phyloP scores from a whole-genome alignment of 352 stramenopile genomes.

The Phytopythium helicoides region DNA sequence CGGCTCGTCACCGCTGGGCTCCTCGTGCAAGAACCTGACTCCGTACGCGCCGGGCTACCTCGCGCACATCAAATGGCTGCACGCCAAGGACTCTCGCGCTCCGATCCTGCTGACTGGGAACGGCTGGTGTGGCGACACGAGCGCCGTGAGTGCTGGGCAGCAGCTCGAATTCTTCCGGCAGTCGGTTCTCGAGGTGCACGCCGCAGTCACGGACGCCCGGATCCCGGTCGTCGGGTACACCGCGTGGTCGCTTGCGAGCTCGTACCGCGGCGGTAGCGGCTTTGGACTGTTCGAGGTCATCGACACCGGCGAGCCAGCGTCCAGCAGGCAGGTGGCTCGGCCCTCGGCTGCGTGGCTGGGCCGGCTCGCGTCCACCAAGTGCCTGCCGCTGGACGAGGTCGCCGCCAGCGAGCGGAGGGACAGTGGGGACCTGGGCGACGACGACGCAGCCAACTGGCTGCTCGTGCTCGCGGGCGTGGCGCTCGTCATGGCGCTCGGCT shows the following conservation, averaged over 20 bases:
- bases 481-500: conserved; percentile 3
- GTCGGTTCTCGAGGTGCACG: conserved; percentile 13
- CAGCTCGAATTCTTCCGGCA: conserved; percentile 16
- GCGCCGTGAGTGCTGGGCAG: conserved; percentile 33
- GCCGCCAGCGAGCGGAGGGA: neutral
- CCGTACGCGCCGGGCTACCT: conserved; percentile 39
- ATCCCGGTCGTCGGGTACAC: conserved; percentile 65
- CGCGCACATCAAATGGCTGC: conserved; percentile 34
- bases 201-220: conserved; percentile 5
- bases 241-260: conserved; percentile 85
- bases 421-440: neutral
- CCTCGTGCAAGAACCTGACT: conserved; percentile 8
- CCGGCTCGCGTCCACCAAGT: conserved; percentile 4
- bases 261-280: conserved; percentile 33
- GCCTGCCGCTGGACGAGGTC: neutral
- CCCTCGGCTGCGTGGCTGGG: conserved; percentile 14
- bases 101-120: conserved; percentile 42
- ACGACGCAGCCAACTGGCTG: neutral
- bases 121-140: conserved; percentile 40
- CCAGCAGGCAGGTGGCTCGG: conserved; percentile 11
- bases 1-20: conserved; percentile 23
- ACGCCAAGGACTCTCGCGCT: conserved; percentile 23
- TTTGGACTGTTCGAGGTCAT: conserved; percentile 5
- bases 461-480: neutral
- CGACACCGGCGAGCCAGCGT: neutral